phyloP scores from a whole-genome alignment of 257 asterid genomes.

The Cordia subcordata region DNA sequence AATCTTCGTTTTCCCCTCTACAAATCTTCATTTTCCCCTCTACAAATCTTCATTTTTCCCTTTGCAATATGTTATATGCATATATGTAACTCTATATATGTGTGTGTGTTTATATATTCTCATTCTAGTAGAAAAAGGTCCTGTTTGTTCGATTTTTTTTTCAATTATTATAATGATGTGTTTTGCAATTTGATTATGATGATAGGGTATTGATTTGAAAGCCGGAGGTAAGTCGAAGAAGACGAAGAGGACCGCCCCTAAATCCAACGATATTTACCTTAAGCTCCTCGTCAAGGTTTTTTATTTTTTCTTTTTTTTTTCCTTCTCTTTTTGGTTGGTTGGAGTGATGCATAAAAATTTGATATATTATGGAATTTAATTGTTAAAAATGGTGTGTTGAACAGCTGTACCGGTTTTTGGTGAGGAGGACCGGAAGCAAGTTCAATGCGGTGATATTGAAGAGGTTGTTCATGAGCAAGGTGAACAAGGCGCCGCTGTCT shows the following conservation, averaged over 20 bases:
- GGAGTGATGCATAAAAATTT: not conserved
- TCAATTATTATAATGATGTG: not conserved
- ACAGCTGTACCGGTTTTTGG: conserved; percentile 34
- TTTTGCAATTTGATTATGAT: not conserved
- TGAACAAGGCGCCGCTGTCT: conserved; percentile 35
- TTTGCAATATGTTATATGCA: too few species aligned
- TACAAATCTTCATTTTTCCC: not conserved
- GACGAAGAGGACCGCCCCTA: conserved; percentile 35
- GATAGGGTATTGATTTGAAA: conserved; percentile 41
- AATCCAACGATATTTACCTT: conserved; percentile 38
- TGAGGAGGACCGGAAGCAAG: conserved; percentile 35
- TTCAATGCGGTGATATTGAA: conserved; percentile 36
- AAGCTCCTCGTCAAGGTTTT: conserved; percentile 39
- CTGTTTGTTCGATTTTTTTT: not conserved
- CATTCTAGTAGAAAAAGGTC: too few species aligned
- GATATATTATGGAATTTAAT: not conserved
- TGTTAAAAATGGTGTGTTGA: not conserved
- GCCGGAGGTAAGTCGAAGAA: conserved; percentile 42
- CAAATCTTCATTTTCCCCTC: too few species aligned
- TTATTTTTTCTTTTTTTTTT: not conserved
- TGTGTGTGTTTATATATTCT: too few species aligned
- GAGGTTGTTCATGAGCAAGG: conserved; percentile 41
- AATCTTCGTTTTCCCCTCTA: too few species aligned
- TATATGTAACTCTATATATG: too few species aligned
- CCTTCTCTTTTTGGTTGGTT: not conserved